Evolutionary conservation across 257 asterid genomes (phyloP).

Genomic region (Handroanthus guayacan): DNA sequence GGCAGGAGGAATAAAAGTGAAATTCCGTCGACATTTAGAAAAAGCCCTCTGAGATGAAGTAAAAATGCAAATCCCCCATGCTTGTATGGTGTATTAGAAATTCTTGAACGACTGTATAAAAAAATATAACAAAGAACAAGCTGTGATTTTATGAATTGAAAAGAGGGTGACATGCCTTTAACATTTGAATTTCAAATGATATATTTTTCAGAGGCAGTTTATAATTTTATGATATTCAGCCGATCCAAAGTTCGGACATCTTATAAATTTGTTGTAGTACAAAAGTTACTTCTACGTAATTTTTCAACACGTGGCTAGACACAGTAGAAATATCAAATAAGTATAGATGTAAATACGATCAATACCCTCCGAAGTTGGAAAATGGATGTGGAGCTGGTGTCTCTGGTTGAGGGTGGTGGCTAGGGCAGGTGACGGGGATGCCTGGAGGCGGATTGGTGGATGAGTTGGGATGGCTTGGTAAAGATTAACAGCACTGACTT

Average conservation of each 20-base stretch:
- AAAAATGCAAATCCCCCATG: too few relatives aligned
- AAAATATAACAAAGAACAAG: neutral
- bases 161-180: neutral
- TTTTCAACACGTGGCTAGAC: neutral
- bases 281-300: neutral
- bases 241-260: neutral
- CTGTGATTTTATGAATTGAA: neutral
- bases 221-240: constrained; percentile 1
- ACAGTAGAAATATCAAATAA: neutral
- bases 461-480: neutral
- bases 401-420: constrained; percentile 14
- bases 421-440: neutral
- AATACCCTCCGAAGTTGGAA: neutral
- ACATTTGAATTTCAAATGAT: neutral
- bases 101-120: neutral
- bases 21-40: neutral
- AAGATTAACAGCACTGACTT: too few relatives aligned
- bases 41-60: neutral
- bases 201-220: neutral
- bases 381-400: constrained; percentile 2
- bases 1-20: neutral
- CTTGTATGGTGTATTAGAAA: neutral
- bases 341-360: neutral
- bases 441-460: neutral
- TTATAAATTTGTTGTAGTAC: neutral